Evolutionary conservation across 257 asterid genomes (phyloP).

Genomic region (Marsdenia floribunda): DNA sequence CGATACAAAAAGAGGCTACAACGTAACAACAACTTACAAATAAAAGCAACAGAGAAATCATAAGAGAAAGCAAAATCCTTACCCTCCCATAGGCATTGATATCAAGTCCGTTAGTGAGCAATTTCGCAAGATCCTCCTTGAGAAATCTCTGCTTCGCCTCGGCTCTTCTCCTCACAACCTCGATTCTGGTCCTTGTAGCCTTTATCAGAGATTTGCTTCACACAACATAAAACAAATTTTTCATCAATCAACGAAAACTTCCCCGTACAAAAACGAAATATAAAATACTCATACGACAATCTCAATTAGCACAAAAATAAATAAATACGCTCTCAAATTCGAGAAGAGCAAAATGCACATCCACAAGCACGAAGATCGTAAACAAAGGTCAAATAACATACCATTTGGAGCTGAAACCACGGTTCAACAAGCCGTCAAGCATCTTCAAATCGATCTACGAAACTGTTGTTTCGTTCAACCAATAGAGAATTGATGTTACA

Average conservation of each 20-base stretch:
- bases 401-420: conserved; percentile 90
- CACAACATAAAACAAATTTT: background rate
- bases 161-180: conserved; percentile 62
- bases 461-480: background rate
- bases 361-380: conserved; percentile 1
- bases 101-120: conserved; percentile 85
- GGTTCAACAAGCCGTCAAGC: conserved; percentile 87
- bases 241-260: background rate
- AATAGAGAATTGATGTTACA: background rate
- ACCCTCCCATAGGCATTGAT: conserved; percentile 94
- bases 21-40: conserved; percentile 6
- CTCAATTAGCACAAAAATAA: background rate
- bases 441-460: conserved; percentile 36
- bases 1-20: background rate
- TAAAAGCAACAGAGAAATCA: background rate
- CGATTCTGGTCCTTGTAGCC: conserved; percentile 67
- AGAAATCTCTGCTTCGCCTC: conserved; percentile 90
- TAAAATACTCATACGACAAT: background rate
- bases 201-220: conserved; percentile 75
- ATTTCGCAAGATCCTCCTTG: conserved; percentile 86
- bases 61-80: conserved; percentile 6
- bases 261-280: background rate
- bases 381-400: conserved; percentile 22
- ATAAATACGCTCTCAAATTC: background rate
- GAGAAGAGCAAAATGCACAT: background rate